These are phyloP conservation scores for Ceratobasidium sp. DNA, from an alignment of 1,284 basidiomycete species.

Conservation along the genomic window DNA sequence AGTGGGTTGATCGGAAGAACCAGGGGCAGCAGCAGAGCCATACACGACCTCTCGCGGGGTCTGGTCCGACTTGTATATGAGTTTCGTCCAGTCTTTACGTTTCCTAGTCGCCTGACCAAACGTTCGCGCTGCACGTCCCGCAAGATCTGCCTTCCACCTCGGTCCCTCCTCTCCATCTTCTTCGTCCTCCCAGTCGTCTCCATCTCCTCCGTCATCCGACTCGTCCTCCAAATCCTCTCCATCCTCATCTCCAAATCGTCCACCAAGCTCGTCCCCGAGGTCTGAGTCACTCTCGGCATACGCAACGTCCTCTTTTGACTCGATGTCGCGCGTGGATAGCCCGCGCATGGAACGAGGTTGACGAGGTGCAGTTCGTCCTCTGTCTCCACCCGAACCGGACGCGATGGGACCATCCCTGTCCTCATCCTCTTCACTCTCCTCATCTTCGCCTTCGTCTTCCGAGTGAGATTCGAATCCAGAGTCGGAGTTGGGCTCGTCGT, in stretches of 20 bases:
- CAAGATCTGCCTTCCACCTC: constrained; percentile 84
- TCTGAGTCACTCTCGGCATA: constrained; percentile 89
- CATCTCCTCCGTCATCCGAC: constrained; percentile 59
- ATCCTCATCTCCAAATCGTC: constrained; percentile 54
- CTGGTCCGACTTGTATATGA: constrained; percentile 84
- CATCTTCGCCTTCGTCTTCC: constrained; percentile 50
- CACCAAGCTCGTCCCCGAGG: constrained; percentile 65
- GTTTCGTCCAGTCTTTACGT: constrained; percentile 81
- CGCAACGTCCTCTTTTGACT: constrained; percentile 64
- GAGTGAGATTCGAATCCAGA: constrained; percentile 56
- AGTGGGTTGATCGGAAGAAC: constrained; percentile 45
- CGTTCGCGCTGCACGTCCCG: constrained; percentile 69
- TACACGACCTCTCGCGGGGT: constrained; percentile 79
- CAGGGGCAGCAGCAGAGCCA: constrained; percentile 58
- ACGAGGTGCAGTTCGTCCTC: constrained; percentile 45
- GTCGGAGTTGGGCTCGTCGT: constrained; percentile 26
- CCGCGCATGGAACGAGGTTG: constrained; percentile 57
- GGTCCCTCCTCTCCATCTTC: constrained; percentile 66
- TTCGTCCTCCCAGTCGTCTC: constrained; percentile 51
- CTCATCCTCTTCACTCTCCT: constrained; percentile 51
- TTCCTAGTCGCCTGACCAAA: constrained; percentile 63
- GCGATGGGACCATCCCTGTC: constrained; percentile 53
- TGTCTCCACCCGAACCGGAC: constrained; percentile 47
- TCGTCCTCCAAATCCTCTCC: constrained; percentile 59
- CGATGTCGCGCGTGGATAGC: constrained; percentile 57